Evolutionary conservation across 2,329 filamentous ascomycete species (phyloP), one percentile per base, ranked within the genome.

Genomic region (Phyllosticta capitalensis): DNA sequence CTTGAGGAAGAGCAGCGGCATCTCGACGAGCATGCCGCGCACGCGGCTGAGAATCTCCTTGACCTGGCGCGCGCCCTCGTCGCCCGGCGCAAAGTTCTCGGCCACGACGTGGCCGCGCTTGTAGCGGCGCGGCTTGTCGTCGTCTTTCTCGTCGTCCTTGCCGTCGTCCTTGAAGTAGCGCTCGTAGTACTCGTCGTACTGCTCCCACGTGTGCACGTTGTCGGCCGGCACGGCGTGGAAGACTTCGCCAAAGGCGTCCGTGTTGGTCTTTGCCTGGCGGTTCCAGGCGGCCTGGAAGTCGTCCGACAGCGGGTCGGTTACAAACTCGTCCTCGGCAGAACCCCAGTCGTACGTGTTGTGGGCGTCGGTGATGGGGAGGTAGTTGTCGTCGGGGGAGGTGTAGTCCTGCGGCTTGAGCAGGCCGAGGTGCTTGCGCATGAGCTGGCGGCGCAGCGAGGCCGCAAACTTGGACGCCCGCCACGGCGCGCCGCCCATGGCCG

Each of bases 361-460:
- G 0, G 78, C 71, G 19, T 81, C 81, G 38, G 3, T 45, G 7
- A 85, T 77, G 0, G 82, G 83, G 62, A 81, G 75, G 65, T 76
- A 84, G 68, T 85, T 85, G 24, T 76, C 73, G 55, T 83, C 75
- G 12, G 80, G 81, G 6, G 71, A 75, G 59, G 90, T 82, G 61
- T 87, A 79, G 19, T 85, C 78, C 69, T 96, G 90, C 0, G 88
- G 81, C 3, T 82, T 86, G 9, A 96, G 79, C 9, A 96, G 80
- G 51, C 92, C 92, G 1, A 96, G 82, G 70, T 96, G 92, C 76
- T 96, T 95, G 65, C 92, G 85, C 84, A 90, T 96, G 63, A 96
- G 83, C 70, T 91, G 85, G 38, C 92, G 84, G 21, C 92, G 88
- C 10, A 96, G 85, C 1, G 87, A 89, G 5, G 89, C 78, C 1